A percentile compares a stretch with the other conserved stretches of the same genome.
phyloP scores from a whole-genome alignment of 768 basidiomycete genomes.

The Amylocystis lapponica region DNA sequence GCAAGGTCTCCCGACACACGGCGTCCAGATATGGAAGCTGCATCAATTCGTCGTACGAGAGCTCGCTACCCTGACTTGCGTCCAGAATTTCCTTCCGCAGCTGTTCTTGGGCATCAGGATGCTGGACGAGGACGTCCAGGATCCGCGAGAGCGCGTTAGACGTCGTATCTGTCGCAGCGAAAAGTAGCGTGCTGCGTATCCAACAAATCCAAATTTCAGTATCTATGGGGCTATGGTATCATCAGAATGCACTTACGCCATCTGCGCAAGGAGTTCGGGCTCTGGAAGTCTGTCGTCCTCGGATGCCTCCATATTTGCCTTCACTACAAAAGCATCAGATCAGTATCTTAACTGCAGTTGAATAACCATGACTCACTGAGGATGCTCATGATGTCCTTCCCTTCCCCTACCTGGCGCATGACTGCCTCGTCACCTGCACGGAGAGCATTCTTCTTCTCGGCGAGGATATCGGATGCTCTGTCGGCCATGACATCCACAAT shows the following conservation, averaged over 20 bases:
- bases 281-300: slow-evolving; percentile 15
- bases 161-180: slow-evolving; percentile 25
- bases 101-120: slow-evolving; percentile 31
- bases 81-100: slow-evolving; percentile 18
- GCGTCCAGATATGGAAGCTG: slow-evolving; percentile 58
- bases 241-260: slow-evolving; percentile 6
- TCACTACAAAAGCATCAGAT: slow-evolving; percentile 3
- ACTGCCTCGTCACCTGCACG: slow-evolving; percentile 13
- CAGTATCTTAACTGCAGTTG: too few species aligned
- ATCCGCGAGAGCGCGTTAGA: slow-evolving; percentile 18
- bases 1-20: slow-evolving; percentile 53
- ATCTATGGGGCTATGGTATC: background rate
- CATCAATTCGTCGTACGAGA: slow-evolving; percentile 18
- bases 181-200: slow-evolving; percentile 13
- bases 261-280: slow-evolving; percentile 17
- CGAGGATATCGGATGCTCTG: slow-evolving; percentile 12
- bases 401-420: slow-evolving; percentile 14
- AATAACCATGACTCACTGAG: slow-evolving; percentile 12
- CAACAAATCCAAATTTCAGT: background rate
- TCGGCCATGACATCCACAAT: slow-evolving; percentile 12
- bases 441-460: slow-evolving; percentile 14
- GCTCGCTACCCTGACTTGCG: slow-evolving; percentile 22
- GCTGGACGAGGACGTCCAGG: slow-evolving; percentile 18
- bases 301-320: slow-evolving; percentile 13
- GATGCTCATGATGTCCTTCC: slow-evolving; percentile 25